Conservation (phyloP, 2,329 filamentous ascomycete genomes). For the Cercospora berteroae region DNA sequence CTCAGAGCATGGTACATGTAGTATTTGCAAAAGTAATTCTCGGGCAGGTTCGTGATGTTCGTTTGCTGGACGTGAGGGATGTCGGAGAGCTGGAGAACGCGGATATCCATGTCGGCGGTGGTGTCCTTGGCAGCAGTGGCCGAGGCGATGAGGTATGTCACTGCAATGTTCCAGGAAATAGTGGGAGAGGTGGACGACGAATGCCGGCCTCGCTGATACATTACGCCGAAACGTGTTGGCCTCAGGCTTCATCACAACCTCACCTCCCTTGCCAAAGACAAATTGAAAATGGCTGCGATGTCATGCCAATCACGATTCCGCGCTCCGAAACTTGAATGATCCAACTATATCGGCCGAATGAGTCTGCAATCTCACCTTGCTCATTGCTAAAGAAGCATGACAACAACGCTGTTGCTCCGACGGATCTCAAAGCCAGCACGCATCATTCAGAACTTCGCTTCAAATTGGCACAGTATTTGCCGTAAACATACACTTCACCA, state of each 20-base stretch:
- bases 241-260: neutral
- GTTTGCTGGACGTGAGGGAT: slow-evolving; percentile 93
- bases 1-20: slow-evolving; percentile 98
- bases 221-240: neutral
- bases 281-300: neutral
- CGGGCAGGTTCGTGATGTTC: slow-evolving; percentile 97
- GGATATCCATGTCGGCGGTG: slow-evolving; percentile 73
- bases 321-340: neutral
- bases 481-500: neutral
- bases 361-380: no score
- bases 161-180: neutral
- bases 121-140: neutral
- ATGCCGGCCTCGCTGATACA: neutral
- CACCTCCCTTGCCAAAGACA: neutral
- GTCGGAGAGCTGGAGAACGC: slow-evolving; percentile 76
- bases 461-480: neutral
- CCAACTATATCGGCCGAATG: neutral
- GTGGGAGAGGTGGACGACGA: neutral
- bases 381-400: neutral
- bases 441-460: neutral
- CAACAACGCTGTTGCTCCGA: neutral
- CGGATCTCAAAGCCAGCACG: neutral
- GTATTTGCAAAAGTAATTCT: slow-evolving; percentile 99
- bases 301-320: neutral
- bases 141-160: neutral